Evolutionary conservation across 2,329 filamentous ascomycete genomes (phyloP).

Genomic region (Venturia asperata): DNA sequence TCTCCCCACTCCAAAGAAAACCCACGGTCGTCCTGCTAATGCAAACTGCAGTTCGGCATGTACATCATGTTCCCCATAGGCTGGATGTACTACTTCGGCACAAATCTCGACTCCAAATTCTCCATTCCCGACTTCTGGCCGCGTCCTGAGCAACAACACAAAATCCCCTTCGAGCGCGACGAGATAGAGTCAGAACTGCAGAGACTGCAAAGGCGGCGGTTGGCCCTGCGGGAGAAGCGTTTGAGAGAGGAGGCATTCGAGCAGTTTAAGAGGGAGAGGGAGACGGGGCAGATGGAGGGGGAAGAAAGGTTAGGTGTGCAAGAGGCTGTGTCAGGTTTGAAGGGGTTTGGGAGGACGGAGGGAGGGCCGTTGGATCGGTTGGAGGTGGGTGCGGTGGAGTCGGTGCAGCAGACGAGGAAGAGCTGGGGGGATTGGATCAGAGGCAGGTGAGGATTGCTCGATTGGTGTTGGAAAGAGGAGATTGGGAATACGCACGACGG

Average conservation of each 20-base stretch:
- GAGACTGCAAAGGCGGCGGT: constrained; percentile 51
- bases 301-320: constrained; percentile 2
- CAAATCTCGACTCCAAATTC: constrained; percentile 92
- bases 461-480: background rate
- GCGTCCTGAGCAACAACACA: constrained; percentile 66
- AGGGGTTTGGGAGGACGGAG: background rate
- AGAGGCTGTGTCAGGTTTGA: background rate
- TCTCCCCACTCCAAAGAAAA: constrained; percentile 8
- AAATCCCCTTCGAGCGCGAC: constrained; percentile 67
- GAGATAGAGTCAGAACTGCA: constrained; percentile 79
- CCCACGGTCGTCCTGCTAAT: constrained; percentile 19
- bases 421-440: constrained; percentile 16
- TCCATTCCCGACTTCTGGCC: constrained; percentile 91
- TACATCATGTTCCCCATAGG: constrained; percentile 98
- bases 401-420: background rate
- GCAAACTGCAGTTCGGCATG: constrained; percentile 70
- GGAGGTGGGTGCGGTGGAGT: background rate
- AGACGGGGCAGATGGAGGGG: background rate
- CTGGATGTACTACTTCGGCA: constrained; percentile 99
- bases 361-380: constrained; percentile 3
- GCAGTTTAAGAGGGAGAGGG: constrained; percentile 12
- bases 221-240: constrained; percentile 43
- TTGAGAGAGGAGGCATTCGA: constrained; percentile 34
- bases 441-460: background rate
- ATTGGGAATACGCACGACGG: background rate